Conservation (phyloP, 1,284 basidiomycete species). For the Ganoderma lucidum region DNA sequence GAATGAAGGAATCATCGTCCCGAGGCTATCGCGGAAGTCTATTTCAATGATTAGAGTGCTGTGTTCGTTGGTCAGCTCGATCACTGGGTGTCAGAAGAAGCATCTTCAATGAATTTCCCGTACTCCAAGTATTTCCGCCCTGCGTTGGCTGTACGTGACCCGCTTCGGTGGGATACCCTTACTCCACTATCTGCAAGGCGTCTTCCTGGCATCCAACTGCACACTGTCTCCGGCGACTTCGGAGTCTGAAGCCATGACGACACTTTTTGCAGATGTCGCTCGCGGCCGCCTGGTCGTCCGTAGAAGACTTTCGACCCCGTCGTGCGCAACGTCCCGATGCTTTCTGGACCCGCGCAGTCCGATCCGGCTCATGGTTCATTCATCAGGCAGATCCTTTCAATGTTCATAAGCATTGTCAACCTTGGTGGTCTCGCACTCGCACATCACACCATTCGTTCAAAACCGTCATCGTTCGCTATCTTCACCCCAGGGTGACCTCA, state of each 20-base stretch:
- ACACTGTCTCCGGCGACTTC: too few species aligned
- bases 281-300: too few species aligned
- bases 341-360: background rate
- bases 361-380: background rate
- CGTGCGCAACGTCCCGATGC: background rate
- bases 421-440: background rate
- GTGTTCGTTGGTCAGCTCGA: background rate
- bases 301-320: background rate
- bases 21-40: background rate
- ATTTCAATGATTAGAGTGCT: background rate
- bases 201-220: too few species aligned
- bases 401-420: background rate
- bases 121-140: background rate
- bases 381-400: background rate
- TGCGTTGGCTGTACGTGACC: too few species aligned
- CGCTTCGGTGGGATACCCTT: too few species aligned
- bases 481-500: background rate
- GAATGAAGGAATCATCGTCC: background rate
- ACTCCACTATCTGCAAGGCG: too few species aligned
- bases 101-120: background rate
- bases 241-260: rapidly evolving
- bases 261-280: background rate
- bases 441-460: background rate
- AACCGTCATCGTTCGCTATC: background rate
- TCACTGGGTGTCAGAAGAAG: background rate